Evolutionary conservation across 148 eudicot genomes (phyloP), one percentile per base, ranked within the genome.

Genomic region (Diospyros lotus): DNA sequence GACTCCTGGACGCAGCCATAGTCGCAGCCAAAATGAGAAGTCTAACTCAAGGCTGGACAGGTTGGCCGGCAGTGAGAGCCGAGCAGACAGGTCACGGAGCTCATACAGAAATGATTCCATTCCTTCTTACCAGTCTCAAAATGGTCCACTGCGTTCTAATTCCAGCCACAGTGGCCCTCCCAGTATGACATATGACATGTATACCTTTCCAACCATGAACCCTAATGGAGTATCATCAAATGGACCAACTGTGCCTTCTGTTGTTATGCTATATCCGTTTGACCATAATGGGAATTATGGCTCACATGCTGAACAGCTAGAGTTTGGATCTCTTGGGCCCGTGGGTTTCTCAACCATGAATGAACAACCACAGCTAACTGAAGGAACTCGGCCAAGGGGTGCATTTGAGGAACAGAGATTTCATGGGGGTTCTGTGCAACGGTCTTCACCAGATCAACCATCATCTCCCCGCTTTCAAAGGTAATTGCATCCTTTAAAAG

Each of bases 211-310:
- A 64, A 82, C 85, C 41, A 78, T 81, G 87, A 82, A 81, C 76
- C 79, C 85, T 0, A 73, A 77, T 76, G 83, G 88, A 64, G 72
- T 75, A 72, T 69, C 89, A 9, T 74, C 89, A 65, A 89, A 85
- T 82, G 96, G 92, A 28, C 84, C 82, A 18, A 65, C 73, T 63
- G 78, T 58, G 56, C 90, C 89, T 14, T 76, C 90, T 53, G 77
- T 84, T 68, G 86, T 89, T 58, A 89, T 91, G 96, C 15, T 89
- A n/a, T 93, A 94, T 83, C 91, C 94, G 43, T 85, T 81, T 83
- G 94, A 88, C 56, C 89, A 87, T 59, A 86, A 80, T 75, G 75
- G 87, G 6, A 75, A 78, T 72, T 77, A 77, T 71, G 83, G 78
- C 73, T 79, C 87, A 65, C 89, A 84, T 50, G 63, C 86, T 52